A percentile compares a stretch with the other conserved stretches of the same genome.
Evolutionary conservation across 164 flowering plant genomes (phyloP).

Genomic region (Saururus chinensis): DNA sequence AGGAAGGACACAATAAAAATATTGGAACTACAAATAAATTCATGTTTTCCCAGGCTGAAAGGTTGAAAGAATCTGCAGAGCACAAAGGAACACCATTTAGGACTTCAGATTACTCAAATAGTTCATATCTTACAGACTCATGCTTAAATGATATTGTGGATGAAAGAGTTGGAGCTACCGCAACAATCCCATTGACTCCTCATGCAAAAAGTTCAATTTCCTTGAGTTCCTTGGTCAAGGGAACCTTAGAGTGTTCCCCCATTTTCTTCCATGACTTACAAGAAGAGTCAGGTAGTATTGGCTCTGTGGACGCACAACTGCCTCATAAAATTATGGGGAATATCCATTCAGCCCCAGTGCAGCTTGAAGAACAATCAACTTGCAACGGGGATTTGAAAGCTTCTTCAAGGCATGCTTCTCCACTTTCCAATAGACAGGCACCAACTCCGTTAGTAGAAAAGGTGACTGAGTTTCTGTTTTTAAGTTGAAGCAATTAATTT

Average conservation of each 20-base stretch:
- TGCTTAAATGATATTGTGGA: slow-evolving; percentile 7
- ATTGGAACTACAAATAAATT: slow-evolving; percentile 9
- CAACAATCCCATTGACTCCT: not conserved
- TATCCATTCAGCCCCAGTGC: too few species aligned
- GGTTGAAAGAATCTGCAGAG: slow-evolving; percentile 14
- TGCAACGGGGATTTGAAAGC: too few species aligned
- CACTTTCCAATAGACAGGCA: not conserved
- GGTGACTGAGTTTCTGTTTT: not conserved
- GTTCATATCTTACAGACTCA: slow-evolving; percentile 2
- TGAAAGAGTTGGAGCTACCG: slow-evolving; percentile 7
- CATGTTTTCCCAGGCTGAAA: slow-evolving; percentile 21
- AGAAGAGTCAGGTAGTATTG: too few species aligned
- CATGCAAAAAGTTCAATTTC: slow-evolving; percentile 7
- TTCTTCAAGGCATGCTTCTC: not conserved
- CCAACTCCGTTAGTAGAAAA: not conserved
- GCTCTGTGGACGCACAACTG: too few species aligned
- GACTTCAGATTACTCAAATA: slow-evolving; percentile 13
- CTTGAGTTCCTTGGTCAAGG: slow-evolving; percentile 6
- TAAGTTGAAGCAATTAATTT: not conserved
- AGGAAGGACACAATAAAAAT: slow-evolving; percentile 8
- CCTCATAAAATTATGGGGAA: too few species aligned
- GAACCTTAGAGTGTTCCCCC: slow-evolving; percentile 1
- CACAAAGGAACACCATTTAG: slow-evolving; percentile 7
- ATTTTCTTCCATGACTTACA: not conserved
- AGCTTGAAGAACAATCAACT: too few species aligned